Evolutionary conservation across 1,139 yeast species (phyloP).

Genomic region (Kodamaea plutei): DNA sequence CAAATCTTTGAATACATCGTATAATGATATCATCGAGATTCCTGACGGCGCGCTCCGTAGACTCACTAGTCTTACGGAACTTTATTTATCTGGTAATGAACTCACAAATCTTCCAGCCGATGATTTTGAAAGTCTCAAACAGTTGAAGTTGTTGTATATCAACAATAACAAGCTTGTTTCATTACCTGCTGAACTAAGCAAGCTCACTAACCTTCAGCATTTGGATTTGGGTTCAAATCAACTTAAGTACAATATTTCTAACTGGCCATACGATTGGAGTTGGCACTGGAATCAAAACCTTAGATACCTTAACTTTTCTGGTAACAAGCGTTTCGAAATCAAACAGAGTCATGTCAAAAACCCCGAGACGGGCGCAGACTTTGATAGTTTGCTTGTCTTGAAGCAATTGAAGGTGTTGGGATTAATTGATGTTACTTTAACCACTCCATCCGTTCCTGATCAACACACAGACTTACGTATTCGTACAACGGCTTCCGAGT

Average conservation of each 20-base stretch:
- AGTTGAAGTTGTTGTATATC: conserved; percentile 59
- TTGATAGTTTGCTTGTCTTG: conserved; percentile 75
- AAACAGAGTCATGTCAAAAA: conserved; percentile 53
- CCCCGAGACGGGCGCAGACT: conserved; percentile 46
- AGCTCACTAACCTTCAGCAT: conserved; percentile 57
- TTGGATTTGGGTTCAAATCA: conserved; percentile 92
- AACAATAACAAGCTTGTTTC: conserved; percentile 86
- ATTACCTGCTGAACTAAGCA: conserved; percentile 84
- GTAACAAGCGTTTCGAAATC: conserved; percentile 88
- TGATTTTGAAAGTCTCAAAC: conserved; percentile 61
- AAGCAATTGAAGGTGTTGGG: conserved; percentile 74
- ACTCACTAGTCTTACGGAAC: conserved; percentile 53
- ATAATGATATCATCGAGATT: conserved; percentile 79
- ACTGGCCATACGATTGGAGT: conserved; percentile 97
- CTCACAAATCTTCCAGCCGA: conserved; percentile 80
- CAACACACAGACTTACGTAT: conserved; percentile 81
- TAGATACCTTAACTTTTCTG: conserved; percentile 82
- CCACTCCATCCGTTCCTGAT: conserved; percentile 82
- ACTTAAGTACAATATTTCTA: conserved; percentile 85
- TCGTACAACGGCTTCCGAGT: conserved; percentile 85
- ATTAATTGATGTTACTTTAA: conserved; percentile 89
- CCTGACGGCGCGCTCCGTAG: conserved; percentile 68
- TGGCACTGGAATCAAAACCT: conserved; percentile 85
- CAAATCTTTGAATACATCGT: conserved; percentile 67
- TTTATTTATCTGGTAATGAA: conserved; percentile 84